Percentiles rank a stretch among this genome's conserved stretches.
phyloP scores from a whole-genome alignment of 2,329 filamentous ascomycete species.

The Seiridium cupressi region DNA sequence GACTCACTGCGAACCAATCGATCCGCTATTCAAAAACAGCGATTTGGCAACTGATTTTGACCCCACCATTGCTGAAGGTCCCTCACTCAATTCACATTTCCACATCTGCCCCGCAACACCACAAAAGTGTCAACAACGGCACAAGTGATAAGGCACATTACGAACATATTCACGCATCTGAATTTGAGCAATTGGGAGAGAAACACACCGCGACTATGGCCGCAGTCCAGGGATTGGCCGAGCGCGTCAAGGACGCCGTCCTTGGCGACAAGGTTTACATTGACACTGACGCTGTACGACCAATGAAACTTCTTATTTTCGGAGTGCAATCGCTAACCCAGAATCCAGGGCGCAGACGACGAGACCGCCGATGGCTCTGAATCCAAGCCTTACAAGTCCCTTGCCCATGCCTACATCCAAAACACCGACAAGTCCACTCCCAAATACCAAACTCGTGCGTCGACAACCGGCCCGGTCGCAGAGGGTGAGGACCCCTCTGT shows the following conservation, averaged over 20 bases:
- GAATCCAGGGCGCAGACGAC: constrained; percentile 63
- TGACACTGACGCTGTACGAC: constrained; percentile 65
- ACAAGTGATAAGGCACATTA: neutral
- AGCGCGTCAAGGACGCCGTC: constrained; percentile 39
- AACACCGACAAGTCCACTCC: constrained; percentile 56
- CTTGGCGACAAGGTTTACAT: constrained; percentile 61
- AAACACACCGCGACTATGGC: constrained; percentile 32
- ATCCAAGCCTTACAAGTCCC: constrained; percentile 75
- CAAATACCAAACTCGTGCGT: constrained; percentile 69
- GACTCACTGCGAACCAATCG: constrained; percentile 7
- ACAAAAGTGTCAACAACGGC: constrained; percentile 1
- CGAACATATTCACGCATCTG: neutral
- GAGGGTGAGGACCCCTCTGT: constrained; percentile 63
- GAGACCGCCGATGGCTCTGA: constrained; percentile 66
- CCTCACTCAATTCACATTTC: constrained; percentile 2
- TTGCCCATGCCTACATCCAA: constrained; percentile 75
- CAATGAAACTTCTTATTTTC: neutral
- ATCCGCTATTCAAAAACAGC: neutral
- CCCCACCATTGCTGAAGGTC: constrained; percentile 1
- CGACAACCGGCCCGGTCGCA: constrained; percentile 57
- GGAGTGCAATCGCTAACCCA: neutral
- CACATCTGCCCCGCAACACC: neutral
- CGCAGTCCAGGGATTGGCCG: constrained; percentile 47
- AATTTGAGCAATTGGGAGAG: neutral
- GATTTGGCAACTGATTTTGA: neutral